Evolutionary conservation across 192 early-diverging fungal genomes (phyloP).

Genomic region (Coemansia sp.): DNA sequence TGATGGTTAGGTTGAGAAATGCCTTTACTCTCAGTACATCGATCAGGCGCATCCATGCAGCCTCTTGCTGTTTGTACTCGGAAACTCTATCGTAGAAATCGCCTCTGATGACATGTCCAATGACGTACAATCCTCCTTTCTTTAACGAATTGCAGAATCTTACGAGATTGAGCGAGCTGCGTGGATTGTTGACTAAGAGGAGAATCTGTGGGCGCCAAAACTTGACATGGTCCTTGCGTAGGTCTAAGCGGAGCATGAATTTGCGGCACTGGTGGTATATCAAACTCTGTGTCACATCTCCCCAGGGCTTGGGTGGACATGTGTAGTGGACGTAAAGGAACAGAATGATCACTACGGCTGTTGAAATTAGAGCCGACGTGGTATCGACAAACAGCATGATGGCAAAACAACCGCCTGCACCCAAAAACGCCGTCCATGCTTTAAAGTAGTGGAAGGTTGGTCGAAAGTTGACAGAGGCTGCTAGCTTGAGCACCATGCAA

Average conservation of each 20-base stretch:
- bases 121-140: slow-evolving; percentile 65
- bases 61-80: slow-evolving; percentile 53
- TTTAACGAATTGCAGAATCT: slow-evolving; percentile 67
- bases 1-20: slow-evolving; percentile 59
- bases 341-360: slow-evolving; percentile 51
- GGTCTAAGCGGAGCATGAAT: slow-evolving; percentile 60
- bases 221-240: slow-evolving; percentile 65
- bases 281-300: slow-evolving; percentile 64
- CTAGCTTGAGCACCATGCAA: slow-evolving; percentile 60
- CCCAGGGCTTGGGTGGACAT: slow-evolving; percentile 65
- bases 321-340: slow-evolving; percentile 66
- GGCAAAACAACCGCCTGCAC: slow-evolving; percentile 50
- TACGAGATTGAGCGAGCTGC: slow-evolving; percentile 55
- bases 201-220: slow-evolving; percentile 72
- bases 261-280: slow-evolving; percentile 75
- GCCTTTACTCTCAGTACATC: slow-evolving; percentile 61
- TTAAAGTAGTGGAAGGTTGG: slow-evolving; percentile 66
- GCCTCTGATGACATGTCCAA: slow-evolving; percentile 62
- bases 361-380: slow-evolving; percentile 48
- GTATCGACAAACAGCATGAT: slow-evolving; percentile 59
- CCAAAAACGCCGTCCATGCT: slow-evolving; percentile 59
- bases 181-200: slow-evolving; percentile 60
- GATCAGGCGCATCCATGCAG: slow-evolving; percentile 59
- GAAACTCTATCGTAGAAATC: slow-evolving; percentile 51
- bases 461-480: slow-evolving; percentile 65